Base-by-base conservation (phyloP, 2,329 filamentous ascomycete species). In the Clonostachys rhizophaga region DNA sequence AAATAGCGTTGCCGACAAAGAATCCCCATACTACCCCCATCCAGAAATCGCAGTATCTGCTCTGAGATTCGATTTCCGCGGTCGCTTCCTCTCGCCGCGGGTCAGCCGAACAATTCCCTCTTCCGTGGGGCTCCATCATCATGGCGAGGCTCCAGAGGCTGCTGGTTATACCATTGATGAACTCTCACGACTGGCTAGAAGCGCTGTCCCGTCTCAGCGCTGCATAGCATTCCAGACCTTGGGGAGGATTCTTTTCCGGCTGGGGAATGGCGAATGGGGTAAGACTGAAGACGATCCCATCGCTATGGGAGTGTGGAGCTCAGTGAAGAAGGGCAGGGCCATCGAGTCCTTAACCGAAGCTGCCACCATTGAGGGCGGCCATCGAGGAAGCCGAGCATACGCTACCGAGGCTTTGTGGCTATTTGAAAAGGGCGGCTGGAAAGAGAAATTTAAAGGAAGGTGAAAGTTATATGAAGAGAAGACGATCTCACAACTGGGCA, bases 111-210 rank as follows among this genome's bases (percentile, higher is more conserved):
- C 79, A 3, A 83, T 97, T 24, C 88, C 92, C 6, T 81, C 82
- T 1, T 84, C 83, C 12, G 81, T 86, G 50, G 94, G 94, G 0
- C 76, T 99, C 13, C 94, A 99, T 65, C 92, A 99, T 65, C 94
- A 99, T 64, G 91, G 87, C 52, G 83, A 91, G 49, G 91, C 92
- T 2, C 94, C 94, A 14, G 90, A 95, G 65, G 89, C 91, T 2
- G 94, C 94, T 0, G 94, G 94, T 0, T 99, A 99, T 67, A 97
- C 94, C 0, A 80, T 99, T 33, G 82, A 84, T 1, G 94, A 99
- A 66, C 75, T 99, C 2, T 85, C 90, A 2, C 81, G 86, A 34
- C 76, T 96, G 3, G 84, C 89, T 5, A 79, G 92, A 34, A 95
- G 89, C 47, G 83, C 84, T 0, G 89, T 96, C 17, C 82, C 94